Evolutionary conservation across 768 basidiomycete genomes (phyloP), one percentile per base, ranked within the genome.

Genomic region (Lactarius akahatsu): DNA sequence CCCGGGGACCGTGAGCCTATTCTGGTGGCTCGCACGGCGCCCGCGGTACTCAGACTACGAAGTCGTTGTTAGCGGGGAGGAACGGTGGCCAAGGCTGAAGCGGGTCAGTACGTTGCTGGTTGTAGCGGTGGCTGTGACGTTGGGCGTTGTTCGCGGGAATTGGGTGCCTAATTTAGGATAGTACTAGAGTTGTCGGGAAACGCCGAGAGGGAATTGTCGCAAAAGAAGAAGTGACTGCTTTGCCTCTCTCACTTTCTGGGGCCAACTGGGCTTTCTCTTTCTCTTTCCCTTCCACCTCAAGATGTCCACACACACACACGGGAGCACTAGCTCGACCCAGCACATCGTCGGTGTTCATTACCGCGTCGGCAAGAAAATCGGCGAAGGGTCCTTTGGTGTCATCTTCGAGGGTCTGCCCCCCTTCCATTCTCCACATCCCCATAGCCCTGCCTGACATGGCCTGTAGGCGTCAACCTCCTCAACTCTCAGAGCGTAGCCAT

Each of bases 401-500:
- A 93, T 92, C 77, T 94, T 90, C 71, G 92, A 92, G 80, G 92
- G 91, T 89, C 65, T 72, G 69, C 55, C 62, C 57, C 61, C 40
- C 60, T 61, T 72, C 32, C 58, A 40, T 38, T 45, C 41, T 65
- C n/a, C 52, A n/a, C 57, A n/a, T 28, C 62, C 47, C 65, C 40
- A 45, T 58, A 6, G 10, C 38, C 41, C 38, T 36, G 65, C 54
- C 71, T 41, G 63, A 57, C 63, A 32, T 54, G 4, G 20, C 32
- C 61, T 9, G 15, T 74, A 98, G 96, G 96, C 32, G 96, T 95
- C 9, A 99, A 99, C 76, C 83, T 99, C 38, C 87, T 98, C 80
- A 99, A 99, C 83, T 94, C 92, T 4, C 95, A 96, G 80, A 96
- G 95, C 11, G 96, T 98, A 68, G 97, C 97, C 70, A 98, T 99